phyloP scores from a whole-genome alignment of 2,329 filamentous ascomycete species.

The Pseudogymnoascus sp. region DNA sequence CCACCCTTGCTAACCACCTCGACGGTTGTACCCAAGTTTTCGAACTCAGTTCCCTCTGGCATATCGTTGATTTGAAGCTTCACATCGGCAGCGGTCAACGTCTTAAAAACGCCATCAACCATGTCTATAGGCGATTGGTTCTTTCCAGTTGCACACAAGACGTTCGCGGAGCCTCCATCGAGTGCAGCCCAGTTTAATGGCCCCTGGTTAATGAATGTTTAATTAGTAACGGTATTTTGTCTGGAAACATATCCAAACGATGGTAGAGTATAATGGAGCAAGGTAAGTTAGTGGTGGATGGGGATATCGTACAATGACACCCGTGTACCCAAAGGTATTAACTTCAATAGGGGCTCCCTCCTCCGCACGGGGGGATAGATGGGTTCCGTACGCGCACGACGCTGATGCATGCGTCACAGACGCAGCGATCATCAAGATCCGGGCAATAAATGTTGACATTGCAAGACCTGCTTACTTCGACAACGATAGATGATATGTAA shows the following conservation, averaged over 20 bases:
- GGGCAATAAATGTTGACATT: not conserved
- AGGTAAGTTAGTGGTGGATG: not conserved
- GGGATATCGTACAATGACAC: slow-evolving; percentile 27
- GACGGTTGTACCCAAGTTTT: slow-evolving; percentile 11
- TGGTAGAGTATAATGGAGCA: not conserved
- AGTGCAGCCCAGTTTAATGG: slow-evolving; percentile 5
- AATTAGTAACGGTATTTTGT: not conserved
- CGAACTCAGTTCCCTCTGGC: slow-evolving; percentile 9
- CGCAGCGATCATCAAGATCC: slow-evolving; percentile 10
- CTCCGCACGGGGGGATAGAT: slow-evolving; percentile 30
- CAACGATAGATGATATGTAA: not conserved
- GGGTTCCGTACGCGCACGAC: slow-evolving; percentile 37
- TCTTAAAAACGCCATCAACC: not conserved
- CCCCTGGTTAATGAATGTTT: not conserved
- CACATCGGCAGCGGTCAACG: not conserved
- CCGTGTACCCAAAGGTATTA: slow-evolving; percentile 35
- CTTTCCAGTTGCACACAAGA: not conserved
- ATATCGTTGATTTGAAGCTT: slow-evolving; percentile 3
- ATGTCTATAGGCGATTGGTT: slow-evolving; percentile 10
- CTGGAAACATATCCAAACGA: not conserved
- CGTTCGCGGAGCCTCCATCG: not conserved
- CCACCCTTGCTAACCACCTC: slow-evolving; percentile 10
- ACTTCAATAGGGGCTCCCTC: slow-evolving; percentile 28
- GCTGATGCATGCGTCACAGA: slow-evolving; percentile 29
- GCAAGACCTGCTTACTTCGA: slow-evolving; percentile 5